phyloP scores from a whole-genome alignment of 1,284 basidiomycete genomes.

The Sanghuangporus baumii region DNA sequence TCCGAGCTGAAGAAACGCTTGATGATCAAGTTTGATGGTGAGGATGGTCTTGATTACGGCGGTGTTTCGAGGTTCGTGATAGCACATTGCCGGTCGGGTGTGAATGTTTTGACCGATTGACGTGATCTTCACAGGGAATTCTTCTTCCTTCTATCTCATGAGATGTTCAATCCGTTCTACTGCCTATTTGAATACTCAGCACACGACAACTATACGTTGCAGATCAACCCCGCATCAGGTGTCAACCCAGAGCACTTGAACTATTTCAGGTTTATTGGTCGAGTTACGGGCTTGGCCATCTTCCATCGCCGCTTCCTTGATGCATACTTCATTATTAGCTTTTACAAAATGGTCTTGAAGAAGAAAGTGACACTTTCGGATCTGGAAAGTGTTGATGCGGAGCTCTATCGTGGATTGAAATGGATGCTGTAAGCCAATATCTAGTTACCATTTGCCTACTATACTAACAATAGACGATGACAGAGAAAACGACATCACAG shows the following conservation, averaged over 20 bases:
- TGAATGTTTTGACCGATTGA: slow-evolving; percentile 5
- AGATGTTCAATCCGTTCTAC: slow-evolving; percentile 99
- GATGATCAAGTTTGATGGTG: slow-evolving; percentile 98
- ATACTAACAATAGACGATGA: neutral
- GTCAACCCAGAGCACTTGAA: slow-evolving; percentile 99
- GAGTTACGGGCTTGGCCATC: slow-evolving; percentile 90
- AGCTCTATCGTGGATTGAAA: slow-evolving; percentile 84
- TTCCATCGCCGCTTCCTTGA: slow-evolving; percentile 99
- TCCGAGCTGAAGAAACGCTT: slow-evolving; percentile 92
- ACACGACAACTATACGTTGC: slow-evolving; percentile 98
- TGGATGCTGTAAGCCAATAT: slow-evolving; percentile 91
- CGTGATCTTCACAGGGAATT: slow-evolving; percentile 44
- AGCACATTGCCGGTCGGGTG: slow-evolving; percentile 14
- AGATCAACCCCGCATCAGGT: slow-evolving; percentile 96
- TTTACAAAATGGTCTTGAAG: slow-evolving; percentile 98
- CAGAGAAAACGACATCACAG: slow-evolving; percentile 86
- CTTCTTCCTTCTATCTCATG: slow-evolving; percentile 96
- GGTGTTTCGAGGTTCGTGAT: slow-evolving; percentile 73
- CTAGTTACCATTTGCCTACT: neutral
- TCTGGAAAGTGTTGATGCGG: slow-evolving; percentile 86
- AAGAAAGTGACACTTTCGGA: slow-evolving; percentile 85
- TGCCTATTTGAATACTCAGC: slow-evolving; percentile 99
- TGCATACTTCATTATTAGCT: slow-evolving; percentile 97
- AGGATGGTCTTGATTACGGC: slow-evolving; percentile 94
- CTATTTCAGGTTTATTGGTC: slow-evolving; percentile 99